Evolutionary conservation across 2,329 filamentous ascomycete species (phyloP), one percentile per base, ranked within the genome.

Genomic region (Fusarium graminum): DNA sequence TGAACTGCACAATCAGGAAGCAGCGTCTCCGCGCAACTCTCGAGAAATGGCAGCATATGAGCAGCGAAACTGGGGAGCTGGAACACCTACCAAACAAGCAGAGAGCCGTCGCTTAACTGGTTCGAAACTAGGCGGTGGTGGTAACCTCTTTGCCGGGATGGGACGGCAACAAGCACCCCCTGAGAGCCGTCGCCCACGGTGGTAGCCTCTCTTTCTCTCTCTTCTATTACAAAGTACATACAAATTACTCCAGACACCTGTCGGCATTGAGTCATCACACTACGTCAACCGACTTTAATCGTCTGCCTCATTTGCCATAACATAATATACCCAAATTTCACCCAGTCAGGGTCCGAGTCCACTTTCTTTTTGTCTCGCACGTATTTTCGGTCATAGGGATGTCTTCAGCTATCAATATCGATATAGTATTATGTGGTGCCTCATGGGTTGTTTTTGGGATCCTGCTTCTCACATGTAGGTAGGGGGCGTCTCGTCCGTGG

Each of bases 31-130:
- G 3, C 81, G 84, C 41, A 89, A 88, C 69, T 87, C 86, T 6
- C 81, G 84, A 39, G 86, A 89, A 71, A 86, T 89, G 84, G 87
- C 87, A 3, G 83, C 83, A 6, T 75, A 83, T 17, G 86, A 88
- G 73, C 85, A 88, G 75, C 74, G 78, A 65, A 78, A 67, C 57
- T 76, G 59, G 69, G 69, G 67, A 66, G 75, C 77, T 50, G 76
- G 75, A 67, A 84, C 80, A 39, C 81, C 82, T 1, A 71, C 78
- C 26, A 83, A 82, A 69, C 70, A 71, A 13, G 61, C 67, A 2
- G 78, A 79, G 26, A 66, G 68, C 19, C 76, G 75, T 29, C 65
- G 73, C 29, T 59, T 74, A 3, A 58, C 68, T 7, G 59, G 70
- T 16, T 65, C 72, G 16, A 73, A 58, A 49, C 36, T 68, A 17